Conservation (phyloP, 2,329 filamentous ascomycete species). For the Verticillium albo-atrum region DNA sequence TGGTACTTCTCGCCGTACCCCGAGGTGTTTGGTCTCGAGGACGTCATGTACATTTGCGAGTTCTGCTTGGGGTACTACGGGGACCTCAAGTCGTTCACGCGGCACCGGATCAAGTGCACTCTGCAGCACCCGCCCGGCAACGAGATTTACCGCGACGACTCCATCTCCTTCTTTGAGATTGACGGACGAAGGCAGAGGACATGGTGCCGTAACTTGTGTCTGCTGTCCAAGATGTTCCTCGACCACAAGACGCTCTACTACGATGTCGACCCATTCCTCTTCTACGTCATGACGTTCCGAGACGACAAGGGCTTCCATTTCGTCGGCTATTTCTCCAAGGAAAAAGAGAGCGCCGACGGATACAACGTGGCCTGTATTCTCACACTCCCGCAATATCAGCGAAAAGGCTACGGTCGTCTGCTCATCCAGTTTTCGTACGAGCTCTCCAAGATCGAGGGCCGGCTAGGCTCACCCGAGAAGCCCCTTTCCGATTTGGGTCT, state of each 20-base stretch:
- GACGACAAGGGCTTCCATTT: constrained; percentile 89
- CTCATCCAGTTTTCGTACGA: constrained; percentile 98
- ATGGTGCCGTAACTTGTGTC: constrained; percentile 93
- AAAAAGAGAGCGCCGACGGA: constrained; percentile 93
- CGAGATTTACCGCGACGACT: constrained; percentile 94
- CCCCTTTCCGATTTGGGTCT: constrained; percentile 90
- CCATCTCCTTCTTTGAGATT: constrained; percentile 95
- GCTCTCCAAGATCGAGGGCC: constrained; percentile 89
- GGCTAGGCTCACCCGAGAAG: constrained; percentile 94
- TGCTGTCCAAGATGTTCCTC: constrained; percentile 92
- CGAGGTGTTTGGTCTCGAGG: constrained; percentile 79
- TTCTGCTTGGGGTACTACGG: constrained; percentile 93
- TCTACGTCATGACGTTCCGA: constrained; percentile 94
- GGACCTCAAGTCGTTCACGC: constrained; percentile 73
- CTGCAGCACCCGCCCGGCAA: constrained; percentile 92
- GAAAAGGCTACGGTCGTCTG: constrained; percentile 87
- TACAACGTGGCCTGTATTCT: constrained; percentile 99
- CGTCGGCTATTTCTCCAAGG: constrained; percentile 99
- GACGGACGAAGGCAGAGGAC: constrained; percentile 90
- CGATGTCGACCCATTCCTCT: constrained; percentile 97
- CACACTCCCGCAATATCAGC: constrained; percentile 92
- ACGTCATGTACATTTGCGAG: constrained; percentile 94
- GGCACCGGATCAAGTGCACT: constrained; percentile 86
- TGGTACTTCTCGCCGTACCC: constrained; percentile 99
- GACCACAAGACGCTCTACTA: constrained; percentile 99